Evolutionary conservation across 2,329 filamentous ascomycete genomes (phyloP).

Genomic region (Diaporthe ilicicola): DNA sequence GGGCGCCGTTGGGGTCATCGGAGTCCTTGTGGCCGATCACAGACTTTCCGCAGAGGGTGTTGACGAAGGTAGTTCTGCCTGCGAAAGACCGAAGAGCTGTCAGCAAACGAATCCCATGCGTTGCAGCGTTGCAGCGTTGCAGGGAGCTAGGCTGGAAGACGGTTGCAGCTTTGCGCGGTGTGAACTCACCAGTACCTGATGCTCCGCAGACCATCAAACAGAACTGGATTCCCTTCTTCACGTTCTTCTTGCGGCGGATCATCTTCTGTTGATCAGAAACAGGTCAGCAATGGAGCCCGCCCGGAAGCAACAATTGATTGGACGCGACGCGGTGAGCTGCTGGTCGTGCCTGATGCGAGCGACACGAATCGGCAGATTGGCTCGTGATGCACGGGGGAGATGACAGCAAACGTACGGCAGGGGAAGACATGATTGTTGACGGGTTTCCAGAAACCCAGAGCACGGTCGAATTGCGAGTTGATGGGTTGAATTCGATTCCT

Average conservation of each 20-base stretch:
- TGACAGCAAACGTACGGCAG: conserved; percentile 35
- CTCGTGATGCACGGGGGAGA: conserved; percentile 30
- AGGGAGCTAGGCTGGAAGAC: conserved; percentile 19
- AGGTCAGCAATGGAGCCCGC: conserved; percentile 41
- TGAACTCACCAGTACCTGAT: conserved; percentile 87
- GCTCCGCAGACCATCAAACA: conserved; percentile 99
- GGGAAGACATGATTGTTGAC: conserved; percentile 39
- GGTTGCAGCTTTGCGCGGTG: conserved; percentile 28
- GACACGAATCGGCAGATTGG: conserved; percentile 8
- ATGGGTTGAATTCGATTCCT: conserved; percentile 35
- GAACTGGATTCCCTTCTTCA: conserved; percentile 99
- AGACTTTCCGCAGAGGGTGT: conserved; percentile 96
- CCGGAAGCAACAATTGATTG: conserved; percentile 30
- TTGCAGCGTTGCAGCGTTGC: neutral
- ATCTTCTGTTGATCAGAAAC: conserved; percentile 70
- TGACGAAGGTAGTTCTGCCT: conserved; percentile 99
- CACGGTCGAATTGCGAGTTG: conserved; percentile 1
- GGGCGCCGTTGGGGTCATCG: conserved; percentile 87
- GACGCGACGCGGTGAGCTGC: conserved; percentile 19
- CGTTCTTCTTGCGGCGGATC: conserved; percentile 99
- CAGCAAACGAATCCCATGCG: conserved; percentile 33
- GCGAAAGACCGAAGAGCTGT: conserved; percentile 31
- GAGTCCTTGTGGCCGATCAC: conserved; percentile 92
- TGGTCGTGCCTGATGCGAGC: neutral
- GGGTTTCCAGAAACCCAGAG: conserved; percentile 1